Base-by-base conservation (phyloP, 768 basidiomycete species). In the Sistotremastrum suecicum region DNA sequence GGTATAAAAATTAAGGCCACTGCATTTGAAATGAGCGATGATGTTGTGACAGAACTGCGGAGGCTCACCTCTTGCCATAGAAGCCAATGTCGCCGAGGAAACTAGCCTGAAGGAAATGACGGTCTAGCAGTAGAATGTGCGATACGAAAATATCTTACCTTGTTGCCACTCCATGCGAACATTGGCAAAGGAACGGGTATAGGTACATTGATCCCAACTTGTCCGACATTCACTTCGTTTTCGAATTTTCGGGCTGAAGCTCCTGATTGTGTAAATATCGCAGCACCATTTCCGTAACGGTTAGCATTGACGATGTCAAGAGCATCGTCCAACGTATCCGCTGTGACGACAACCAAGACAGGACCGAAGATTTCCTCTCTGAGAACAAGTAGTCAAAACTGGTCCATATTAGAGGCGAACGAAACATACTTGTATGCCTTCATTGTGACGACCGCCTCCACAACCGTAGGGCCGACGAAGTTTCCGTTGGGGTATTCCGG, bases 141-240 rank as follows among this genome's bases (percentile, higher is more conserved):
- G 9, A 35, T 31, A 3, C 44, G 7, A 41, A 48, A 47, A 33
- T 20, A 32, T 41, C 51, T 46, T 42, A 70, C 74, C 70, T 91
- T 94, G 67, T 91, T 94, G 30, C 95, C 94, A 54, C 85, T 89
- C 89, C 89, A 94, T 31, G 88, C 76, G 67, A 95, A 97, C 86
- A 95, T 32, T 7, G 70, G 71, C 32, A 83, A 65, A 39, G 94
- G 94, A 4, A 99, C 94, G 9, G 90, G 86, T 43, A 89, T 89
- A 3, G 87, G 85, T 6, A 91, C 81, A 58, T 92, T 97, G 60
- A 97, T 78, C 39, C 94, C 94, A 56, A 99, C 76, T 63, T 87
- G 90, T 28, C 91, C 91, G 44, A 89, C 80, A 52, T 97, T 86
- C 44, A 94, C 79, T 40, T 80, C 72, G 8, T 68, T 69, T 65